Conservation (phyloP, 192 early-diverging fungal genomes). For the Podila horticola region DNA sequence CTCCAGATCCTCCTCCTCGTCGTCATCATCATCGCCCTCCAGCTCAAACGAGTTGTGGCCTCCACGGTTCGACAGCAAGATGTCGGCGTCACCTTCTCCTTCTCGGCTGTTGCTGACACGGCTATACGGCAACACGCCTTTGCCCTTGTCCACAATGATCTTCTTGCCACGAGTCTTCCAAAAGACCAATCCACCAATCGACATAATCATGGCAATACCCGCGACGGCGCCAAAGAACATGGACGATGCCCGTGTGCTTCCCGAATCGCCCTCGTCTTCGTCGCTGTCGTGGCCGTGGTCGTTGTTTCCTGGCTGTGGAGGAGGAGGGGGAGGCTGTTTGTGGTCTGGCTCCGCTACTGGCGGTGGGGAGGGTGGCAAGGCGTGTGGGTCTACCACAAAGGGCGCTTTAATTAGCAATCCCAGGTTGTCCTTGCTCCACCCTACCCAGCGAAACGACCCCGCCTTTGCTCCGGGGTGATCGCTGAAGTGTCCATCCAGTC, state of each 20-base stretch:
- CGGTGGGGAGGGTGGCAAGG: not conserved
- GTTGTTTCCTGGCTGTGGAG: not conserved
- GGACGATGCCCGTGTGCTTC: not conserved
- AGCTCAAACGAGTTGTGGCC: conserved; percentile 24
- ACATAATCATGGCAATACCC: conserved; percentile 10
- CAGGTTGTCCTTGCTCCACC: conserved; percentile 21
- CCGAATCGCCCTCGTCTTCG: not conserved
- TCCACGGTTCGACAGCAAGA: conserved; percentile 16
- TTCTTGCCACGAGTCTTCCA: conserved; percentile 30
- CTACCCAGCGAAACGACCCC: conserved; percentile 40
- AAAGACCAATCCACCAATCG: conserved; percentile 26
- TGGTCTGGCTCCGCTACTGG: not conserved
- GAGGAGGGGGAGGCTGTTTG: not conserved
- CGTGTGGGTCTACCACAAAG: not conserved
- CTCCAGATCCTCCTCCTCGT: conserved; percentile 16
- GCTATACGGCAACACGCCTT: conserved; percentile 20
- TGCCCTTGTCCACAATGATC: conserved; percentile 12
- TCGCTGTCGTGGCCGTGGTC: not conserved
- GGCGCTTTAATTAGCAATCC: conserved; percentile 1
- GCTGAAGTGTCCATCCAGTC: conserved; percentile 43
- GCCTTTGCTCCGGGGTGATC: conserved; percentile 40
- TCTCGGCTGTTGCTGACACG: conserved; percentile 9
- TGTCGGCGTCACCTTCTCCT: conserved; percentile 11
- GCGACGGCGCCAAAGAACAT: conserved; percentile 37
- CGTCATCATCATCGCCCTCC: conserved; percentile 19